Evolutionary conservation across 257 asterid genomes (phyloP), one percentile per base, ranked within the genome.

Genomic region (Solanum lycopersicoides): DNA sequence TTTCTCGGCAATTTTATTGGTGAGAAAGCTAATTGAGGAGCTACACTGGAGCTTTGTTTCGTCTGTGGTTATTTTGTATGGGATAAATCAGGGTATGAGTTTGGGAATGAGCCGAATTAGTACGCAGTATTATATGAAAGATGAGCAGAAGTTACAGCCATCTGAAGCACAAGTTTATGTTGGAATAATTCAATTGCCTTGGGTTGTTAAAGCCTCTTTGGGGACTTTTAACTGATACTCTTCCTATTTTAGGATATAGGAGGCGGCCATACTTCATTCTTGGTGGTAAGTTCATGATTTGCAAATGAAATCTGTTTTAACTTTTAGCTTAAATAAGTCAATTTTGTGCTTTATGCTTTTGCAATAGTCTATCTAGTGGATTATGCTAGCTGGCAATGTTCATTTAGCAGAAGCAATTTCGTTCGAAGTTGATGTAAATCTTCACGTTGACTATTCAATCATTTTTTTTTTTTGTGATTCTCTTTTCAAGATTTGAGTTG

Each of bases 181-280:
- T 75, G 97, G 97, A n/a, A 74, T 95, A 2, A 93, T 91, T 79
- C 92, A 86, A 83, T 90, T 95, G 47, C 97, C 97, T 18, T 95
- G 97, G 96, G 88, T 95, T 30, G 89, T 95, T n/a, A 92, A 95
- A 95, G 88, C 97, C 97, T 56, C 14, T 95, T 1, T 93, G 97
- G 95, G 98, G 97, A 3, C 88, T 94, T 30, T 25, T 95, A 32
- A 94, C 97, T 2, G 97, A 95, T 60, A 92, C 91, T 23, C 90
- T 95, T 47, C 96, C 96, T 9, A 88, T 93, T 12, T 91, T 82
- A 18, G 97, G 97, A 2, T 95, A 90, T 66, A 89, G 86, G 9
- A 90, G 97, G 4, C 39, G 94, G 72, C 98, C 97, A 2, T 94
- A 94, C 59, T 94, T 94, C 73, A 87, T 91, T 30, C 60, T 90